Evolutionary conservation across 805 yeast genomes (phyloP).

Genomic region (Yarrowia divulgata): DNA sequence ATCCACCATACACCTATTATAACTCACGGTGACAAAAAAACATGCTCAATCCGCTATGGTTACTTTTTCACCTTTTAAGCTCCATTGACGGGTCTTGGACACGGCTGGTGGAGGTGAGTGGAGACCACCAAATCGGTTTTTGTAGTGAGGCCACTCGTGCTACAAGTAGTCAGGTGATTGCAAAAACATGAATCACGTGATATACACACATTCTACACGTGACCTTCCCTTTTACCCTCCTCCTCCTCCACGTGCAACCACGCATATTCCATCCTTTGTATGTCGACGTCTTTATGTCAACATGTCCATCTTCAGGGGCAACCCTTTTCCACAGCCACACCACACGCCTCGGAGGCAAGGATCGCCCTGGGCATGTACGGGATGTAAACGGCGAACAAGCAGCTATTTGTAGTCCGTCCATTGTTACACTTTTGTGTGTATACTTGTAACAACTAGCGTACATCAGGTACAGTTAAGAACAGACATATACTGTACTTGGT

Average conservation of each 20-base stretch:
- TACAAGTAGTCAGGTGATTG: too few relatives aligned
- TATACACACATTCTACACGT: too few relatives aligned
- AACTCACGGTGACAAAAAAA: neutral
- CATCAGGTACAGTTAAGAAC: too few relatives aligned
- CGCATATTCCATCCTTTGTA: neutral
- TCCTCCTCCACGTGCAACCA: neutral
- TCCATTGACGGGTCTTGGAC: neutral
- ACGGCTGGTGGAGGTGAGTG: slow-evolving; percentile 6
- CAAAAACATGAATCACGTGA: too few relatives aligned
- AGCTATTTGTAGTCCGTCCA: too few relatives aligned
- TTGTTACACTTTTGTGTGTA: too few relatives aligned
- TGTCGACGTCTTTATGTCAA: neutral
- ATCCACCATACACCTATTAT: neutral
- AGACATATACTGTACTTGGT: too few relatives aligned
- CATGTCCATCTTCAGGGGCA: slow-evolving; percentile 20
- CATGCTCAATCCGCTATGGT: slow-evolving; percentile 2
- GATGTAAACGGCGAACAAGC: neutral
- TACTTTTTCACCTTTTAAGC: slow-evolving; percentile 2
- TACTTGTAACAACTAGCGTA: too few relatives aligned
- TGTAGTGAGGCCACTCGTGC: too few relatives aligned
- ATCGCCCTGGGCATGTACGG: slow-evolving; percentile 12
- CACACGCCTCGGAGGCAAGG: slow-evolving; percentile 16
- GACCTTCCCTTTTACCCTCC: neutral
- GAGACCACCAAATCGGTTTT: too few relatives aligned
- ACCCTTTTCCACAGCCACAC: slow-evolving; percentile 1